A percentile compares a stretch with the other conserved stretches of the same genome.
These are phyloP conservation scores for Onygenales sp. DNA, from an alignment of 2,329 filamentous ascomycete species.

Conservation along the genomic window DNA sequence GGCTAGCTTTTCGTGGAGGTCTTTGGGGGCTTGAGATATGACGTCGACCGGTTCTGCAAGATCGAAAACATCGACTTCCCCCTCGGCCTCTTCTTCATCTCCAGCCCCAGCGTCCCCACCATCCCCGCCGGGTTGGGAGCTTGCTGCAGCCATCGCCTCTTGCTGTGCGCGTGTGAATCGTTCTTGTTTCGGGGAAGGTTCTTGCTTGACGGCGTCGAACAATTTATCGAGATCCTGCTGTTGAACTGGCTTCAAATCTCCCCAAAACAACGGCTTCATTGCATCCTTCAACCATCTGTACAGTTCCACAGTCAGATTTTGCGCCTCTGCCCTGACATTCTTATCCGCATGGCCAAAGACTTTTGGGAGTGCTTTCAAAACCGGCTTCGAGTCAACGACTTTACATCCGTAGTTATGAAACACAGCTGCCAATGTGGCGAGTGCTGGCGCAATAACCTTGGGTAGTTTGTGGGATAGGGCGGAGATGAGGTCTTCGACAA, in stretches of 20 bases:
- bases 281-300: slow-evolving; percentile 96
- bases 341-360: slow-evolving; percentile 95
- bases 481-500: slow-evolving; percentile 84
- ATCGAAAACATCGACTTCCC: slow-evolving; percentile 71
- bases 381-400: slow-evolving; percentile 82
- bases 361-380: slow-evolving; percentile 80
- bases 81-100: slow-evolving; percentile 52
- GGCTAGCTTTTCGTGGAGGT: slow-evolving; percentile 72
- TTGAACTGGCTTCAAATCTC: slow-evolving; percentile 87
- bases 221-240: slow-evolving; percentile 88
- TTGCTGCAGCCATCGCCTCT: slow-evolving; percentile 65
- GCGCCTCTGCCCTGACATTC: slow-evolving; percentile 90
- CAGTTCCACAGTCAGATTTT: slow-evolving; percentile 82
- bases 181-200: slow-evolving; percentile 81
- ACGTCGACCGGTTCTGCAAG: slow-evolving; percentile 83
- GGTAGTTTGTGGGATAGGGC: slow-evolving; percentile 79
- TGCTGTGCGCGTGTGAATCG: slow-evolving; percentile 82
- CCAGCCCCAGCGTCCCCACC: slow-evolving; percentile 48
- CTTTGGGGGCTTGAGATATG: slow-evolving; percentile 65
- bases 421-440: slow-evolving; percentile 69
- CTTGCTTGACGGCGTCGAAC: slow-evolving; percentile 87
- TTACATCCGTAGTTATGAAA: slow-evolving; percentile 95
- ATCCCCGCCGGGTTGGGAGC: slow-evolving; percentile 48
- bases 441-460: slow-evolving; percentile 69
- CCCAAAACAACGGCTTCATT: slow-evolving; percentile 98